Evolutionary conservation across 2,329 filamentous ascomycete species (phyloP), one percentile per base, ranked within the genome.

Genomic region (Pseudopyrenochaeta lycopersici): DNA sequence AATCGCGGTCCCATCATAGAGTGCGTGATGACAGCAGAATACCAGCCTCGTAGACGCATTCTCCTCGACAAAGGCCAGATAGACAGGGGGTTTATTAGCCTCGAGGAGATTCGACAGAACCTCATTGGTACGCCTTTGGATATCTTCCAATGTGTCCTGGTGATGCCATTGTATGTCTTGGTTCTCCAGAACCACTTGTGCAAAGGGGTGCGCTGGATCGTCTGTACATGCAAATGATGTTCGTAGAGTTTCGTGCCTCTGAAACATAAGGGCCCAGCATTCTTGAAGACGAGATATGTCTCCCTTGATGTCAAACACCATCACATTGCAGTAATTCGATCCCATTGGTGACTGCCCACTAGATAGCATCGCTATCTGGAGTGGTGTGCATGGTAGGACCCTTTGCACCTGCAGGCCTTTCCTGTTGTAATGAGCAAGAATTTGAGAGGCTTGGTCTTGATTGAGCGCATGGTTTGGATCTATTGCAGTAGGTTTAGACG

Each of bases 281-380:
- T 65, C 33, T 59, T 79, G 80, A 43, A 97, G 78, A 0, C 66
- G 74, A 0, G 75, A 62, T 0, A 84, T 53, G 30, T 86, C 74
- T 1, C 81, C 78, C 4, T 74, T 76, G 6, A 96, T 69, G 5
- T 82, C 79, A 56, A 96, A 84, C 0, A 88, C 74, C 50, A 91
- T 85, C 42, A 84, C 85, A 70, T 96, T 97, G 65, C 84, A 86
- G 70, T 97, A 97, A 1, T 86, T 81, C 1, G 76, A 75, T 10
- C 77, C 72, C 1, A 74, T 74, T 2, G 57, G 79, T 64, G 76
- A 76, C 3, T 72, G 62, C 21, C 76, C 76, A 7, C 85, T 84
- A 2, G 87, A 88, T 0, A 97, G 80, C 92, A 97, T 97, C 1
- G 89, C 90, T 77, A 96, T 90, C 72, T 97, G 93, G 0, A 97